Evolutionary conservation across 345 rosid genomes (phyloP), one percentile per base, ranked within the genome.

Genomic region (Moricandia moricandioides): DNA sequence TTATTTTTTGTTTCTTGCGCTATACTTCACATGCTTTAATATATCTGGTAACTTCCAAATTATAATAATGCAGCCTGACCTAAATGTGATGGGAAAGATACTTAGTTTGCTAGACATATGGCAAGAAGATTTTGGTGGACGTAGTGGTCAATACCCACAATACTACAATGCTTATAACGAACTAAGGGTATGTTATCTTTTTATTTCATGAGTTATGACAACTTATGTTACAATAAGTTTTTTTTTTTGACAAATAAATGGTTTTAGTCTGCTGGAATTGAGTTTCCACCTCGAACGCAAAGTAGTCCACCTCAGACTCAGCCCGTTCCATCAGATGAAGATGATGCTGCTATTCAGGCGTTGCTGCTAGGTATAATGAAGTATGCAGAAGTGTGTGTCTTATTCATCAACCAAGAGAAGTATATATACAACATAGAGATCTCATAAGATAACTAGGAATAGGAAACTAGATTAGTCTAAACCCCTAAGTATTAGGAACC

Each of bases 221-320:
- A 21, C 8, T 58, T 47, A 4, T 16, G 21, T 34, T 54, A 26
- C 13, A 52, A 27, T 1, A 62, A 5, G 54, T 64, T 1, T 43
- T 43, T 1, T 43, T 43, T 26, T 6, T 47, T 47, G 18, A 47
- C 52, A 47, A 47, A n/a, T 18, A 8, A 21, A 54, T 35, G 29
- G 27, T 47, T 47, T 8, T 76, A 92, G 97, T 78, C 91, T 78
- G 84, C 84, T 65, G 96, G 97, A 71, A 88, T 92, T 80, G 96
- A 92, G 78, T 95, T 92, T 81, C 99, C 98, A 30, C 97, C 97
- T 6, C 87, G 91, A 70, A 88, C 58, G 67, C 96, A 88, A 83
- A 83, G 85, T 68, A 81, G 82, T 72, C 87, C 97, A 51, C 96
- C 97, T 54, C 99, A 95, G 82, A 82, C 90, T 47, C 92, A 89